Conservation (phyloP, 2,329 filamentous ascomycete genomes). For the Furcasterigmium furcatum region DNA sequence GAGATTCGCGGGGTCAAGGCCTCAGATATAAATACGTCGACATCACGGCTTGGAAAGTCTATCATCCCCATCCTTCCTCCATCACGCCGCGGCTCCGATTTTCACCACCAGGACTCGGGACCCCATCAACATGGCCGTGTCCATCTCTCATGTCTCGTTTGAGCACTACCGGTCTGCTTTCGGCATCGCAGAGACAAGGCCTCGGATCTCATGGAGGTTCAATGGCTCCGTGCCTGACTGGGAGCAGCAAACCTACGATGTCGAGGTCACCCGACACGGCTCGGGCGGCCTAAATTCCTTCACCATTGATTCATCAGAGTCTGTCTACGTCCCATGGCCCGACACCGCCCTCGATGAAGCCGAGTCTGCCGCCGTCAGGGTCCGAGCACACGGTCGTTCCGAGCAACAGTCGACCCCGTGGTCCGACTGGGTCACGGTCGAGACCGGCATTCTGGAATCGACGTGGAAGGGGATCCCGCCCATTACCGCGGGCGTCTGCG, state of each 20-base stretch:
- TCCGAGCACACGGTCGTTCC: constrained; percentile 30
- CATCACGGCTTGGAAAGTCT: no score
- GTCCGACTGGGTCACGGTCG: constrained; percentile 26
- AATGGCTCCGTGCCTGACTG: constrained; percentile 32
- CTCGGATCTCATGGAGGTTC: constrained; percentile 45
- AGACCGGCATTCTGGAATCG: constrained; percentile 28
- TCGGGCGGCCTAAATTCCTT: constrained; percentile 8
- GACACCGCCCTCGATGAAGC: constrained; percentile 24
- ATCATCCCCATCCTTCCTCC: no score
- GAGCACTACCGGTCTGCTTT: constrained; percentile 37
- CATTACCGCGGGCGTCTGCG: constrained; percentile 17
- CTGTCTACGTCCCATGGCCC: constrained; percentile 42
- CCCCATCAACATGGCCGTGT: no score
- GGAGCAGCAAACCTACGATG: constrained; percentile 39
- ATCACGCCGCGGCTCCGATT: no score
- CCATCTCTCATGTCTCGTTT: no score
- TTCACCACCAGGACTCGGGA: no score
- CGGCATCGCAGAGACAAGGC: constrained; percentile 38
- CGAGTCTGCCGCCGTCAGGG: constrained; percentile 24
- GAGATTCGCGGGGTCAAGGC: no score
- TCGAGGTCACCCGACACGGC: constrained; percentile 34
- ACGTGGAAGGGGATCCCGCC: constrained; percentile 24
- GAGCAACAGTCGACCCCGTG: constrained; percentile 19
- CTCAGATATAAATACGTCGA: no score
- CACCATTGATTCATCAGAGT: constrained; percentile 28